Evolutionary conservation across 768 basidiomycete genomes (phyloP), one percentile per base, ranked within the genome.

Genomic region (Daedaleopsis sinensis): DNA sequence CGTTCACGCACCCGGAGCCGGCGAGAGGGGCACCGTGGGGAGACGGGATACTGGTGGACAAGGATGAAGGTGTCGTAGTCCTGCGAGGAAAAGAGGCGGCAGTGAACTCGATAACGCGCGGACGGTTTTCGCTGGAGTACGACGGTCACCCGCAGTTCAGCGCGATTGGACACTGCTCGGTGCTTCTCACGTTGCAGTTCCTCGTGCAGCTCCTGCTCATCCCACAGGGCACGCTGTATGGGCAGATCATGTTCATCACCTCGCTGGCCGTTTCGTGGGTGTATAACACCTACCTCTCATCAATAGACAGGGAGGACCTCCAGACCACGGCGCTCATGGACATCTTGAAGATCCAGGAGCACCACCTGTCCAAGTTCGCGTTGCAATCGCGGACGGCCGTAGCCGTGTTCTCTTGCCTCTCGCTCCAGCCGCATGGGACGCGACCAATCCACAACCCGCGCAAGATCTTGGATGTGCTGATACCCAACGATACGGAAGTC

Each of bases 271-370:
- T 56, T 24, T 58, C 64, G 39, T 65, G 64, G 64, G 32, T 35
- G n/a, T 65, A 61, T 57, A 65, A 65, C 57, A 48, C 60, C 15
- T 65, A 47, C 49, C 57, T 65, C n/a, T 61, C 64, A 15, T 52
- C 60, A 48, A 56, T 65, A 47, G 60, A 61, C 56, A 55, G 56
- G 53, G 60, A 65, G 43, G 56, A 59, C 39, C 52, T 61, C 43
- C 64, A 65, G 54, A 58, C 59, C 36, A 56, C 58, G 38, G 39
- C 61, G 9, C 55, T 64, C 43, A 10, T 59, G 5, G 62, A 56
- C 11, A 49, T 50, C 35, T 18, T 64, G 32, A 9, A 9, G 1
- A 38, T 64, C 11, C 37, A 36, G 19, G 47, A 53, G 39, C 2
- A 1, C 24, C 43, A 47, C 21, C 10, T 59, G 9, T 49, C 42